Evolutionary conservation across 352 stramenopile species (phyloP).

Genomic region (Phytophthora citricola): DNA sequence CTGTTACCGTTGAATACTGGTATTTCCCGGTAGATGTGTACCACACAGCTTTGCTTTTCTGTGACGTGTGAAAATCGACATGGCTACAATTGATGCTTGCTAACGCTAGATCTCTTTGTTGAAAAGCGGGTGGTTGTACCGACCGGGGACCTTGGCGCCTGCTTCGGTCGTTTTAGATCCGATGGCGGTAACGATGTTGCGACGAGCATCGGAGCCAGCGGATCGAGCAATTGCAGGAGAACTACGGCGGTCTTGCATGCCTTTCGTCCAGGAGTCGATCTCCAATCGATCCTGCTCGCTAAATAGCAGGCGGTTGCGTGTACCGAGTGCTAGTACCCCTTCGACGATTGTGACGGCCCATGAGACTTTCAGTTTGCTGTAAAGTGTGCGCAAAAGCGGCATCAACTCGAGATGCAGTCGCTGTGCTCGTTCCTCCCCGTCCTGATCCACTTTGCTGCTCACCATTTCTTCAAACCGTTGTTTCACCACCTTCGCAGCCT

Average conservation of each 20-base stretch:
- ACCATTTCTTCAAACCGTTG: constrained; percentile 52
- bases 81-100: constrained; percentile 4
- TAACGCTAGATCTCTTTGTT: constrained; percentile 53
- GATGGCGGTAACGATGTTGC: constrained; percentile 60
- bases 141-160: constrained; percentile 59
- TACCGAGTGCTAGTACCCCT: constrained; percentile 56
- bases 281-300: constrained; percentile 47
- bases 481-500: constrained; percentile 68
- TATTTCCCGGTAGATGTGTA: constrained; percentile 2
- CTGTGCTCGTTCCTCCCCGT: constrained; percentile 6
- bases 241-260: constrained; percentile 58
- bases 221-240: constrained; percentile 43
- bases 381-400: constrained; percentile 70
- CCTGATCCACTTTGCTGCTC: constrained; percentile 8
- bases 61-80: constrained; percentile 13
- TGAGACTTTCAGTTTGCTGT: constrained; percentile 47
- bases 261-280: constrained; percentile 74
- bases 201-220: constrained; percentile 61
- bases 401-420: constrained; percentile 54
- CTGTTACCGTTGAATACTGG: background rate
- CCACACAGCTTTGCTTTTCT: background rate
- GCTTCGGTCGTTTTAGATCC: constrained; percentile 60
- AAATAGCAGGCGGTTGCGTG: constrained; percentile 65
- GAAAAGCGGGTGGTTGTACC: constrained; percentile 80
- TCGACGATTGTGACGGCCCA: constrained; percentile 78